These are phyloP conservation scores for Globisporangium spinosum DNA, from an alignment of 352 stramenopile species.

Conservation along the genomic window DNA sequence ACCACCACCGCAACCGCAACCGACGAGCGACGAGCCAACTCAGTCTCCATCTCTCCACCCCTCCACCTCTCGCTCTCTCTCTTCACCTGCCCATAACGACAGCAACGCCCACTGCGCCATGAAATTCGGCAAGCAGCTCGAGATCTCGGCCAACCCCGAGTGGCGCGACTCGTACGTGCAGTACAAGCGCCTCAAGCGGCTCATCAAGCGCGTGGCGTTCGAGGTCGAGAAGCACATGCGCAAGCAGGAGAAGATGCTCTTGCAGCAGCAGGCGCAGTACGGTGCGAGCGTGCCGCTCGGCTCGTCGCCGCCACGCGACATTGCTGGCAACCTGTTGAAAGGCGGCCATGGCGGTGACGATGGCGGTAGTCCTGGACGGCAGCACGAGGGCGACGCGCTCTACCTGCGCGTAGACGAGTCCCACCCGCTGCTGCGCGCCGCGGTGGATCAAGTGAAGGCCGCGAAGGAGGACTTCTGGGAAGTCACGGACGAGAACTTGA, in stretches of 20 bases:
- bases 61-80: background rate
- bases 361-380: conserved; percentile 6
- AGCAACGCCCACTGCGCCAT: conserved; percentile 31
- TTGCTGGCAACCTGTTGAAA: background rate
- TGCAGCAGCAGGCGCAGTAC: conserved; percentile 35
- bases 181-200: conserved; percentile 90
- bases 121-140: conserved; percentile 93
- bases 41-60: background rate
- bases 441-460: conserved; percentile 57
- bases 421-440: conserved; percentile 47
- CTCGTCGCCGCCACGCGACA: conserved; percentile 11
- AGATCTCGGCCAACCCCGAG: conserved; percentile 85
- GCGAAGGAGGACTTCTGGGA: conserved; percentile 85
- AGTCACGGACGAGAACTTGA: conserved; percentile 73
- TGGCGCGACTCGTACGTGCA: conserved; percentile 90
- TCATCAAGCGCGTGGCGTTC: conserved; percentile 90
- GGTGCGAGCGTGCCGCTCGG: background rate
- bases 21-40: too few relatives aligned
- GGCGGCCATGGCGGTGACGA: background rate
- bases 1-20: background rate
- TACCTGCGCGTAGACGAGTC: conserved; percentile 57
- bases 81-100: background rate
- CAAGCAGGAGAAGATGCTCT: conserved; percentile 67
- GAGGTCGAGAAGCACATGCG: conserved; percentile 79
- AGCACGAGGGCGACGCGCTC: conserved; percentile 19